Evolutionary conservation across 805 yeast genomes (phyloP).

Genomic region (Kluyveromyces nonfermentans): DNA sequence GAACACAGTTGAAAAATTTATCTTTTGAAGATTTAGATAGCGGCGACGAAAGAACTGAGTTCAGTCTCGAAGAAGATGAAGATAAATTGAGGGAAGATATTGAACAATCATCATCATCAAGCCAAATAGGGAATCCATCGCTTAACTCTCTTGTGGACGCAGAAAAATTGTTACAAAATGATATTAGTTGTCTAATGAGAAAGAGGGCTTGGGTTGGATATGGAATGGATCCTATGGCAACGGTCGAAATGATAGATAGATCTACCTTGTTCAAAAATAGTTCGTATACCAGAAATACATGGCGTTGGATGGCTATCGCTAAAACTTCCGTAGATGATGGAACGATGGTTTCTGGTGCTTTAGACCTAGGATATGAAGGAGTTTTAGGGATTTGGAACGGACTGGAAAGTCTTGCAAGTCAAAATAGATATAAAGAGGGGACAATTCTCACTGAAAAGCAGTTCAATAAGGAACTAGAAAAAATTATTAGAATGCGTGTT

Average conservation of each 20-base stretch:
- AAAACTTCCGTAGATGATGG: conserved; percentile 54
- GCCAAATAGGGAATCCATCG: conserved; percentile 10
- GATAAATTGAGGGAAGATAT: conserved; percentile 4
- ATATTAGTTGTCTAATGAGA: conserved; percentile 64
- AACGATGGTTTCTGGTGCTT: conserved; percentile 54
- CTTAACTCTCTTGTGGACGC: conserved; percentile 27
- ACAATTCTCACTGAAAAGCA: conserved; percentile 24
- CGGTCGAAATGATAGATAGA: conserved; percentile 49
- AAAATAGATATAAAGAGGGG: conserved; percentile 36
- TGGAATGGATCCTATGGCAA: conserved; percentile 55
- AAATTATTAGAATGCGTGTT: conserved; percentile 34
- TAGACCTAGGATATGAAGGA: conserved; percentile 83
- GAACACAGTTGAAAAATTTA: conserved; percentile 14
- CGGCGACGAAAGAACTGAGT: conserved; percentile 9
- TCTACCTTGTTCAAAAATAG: conserved; percentile 41
- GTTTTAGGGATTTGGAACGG: conserved; percentile 88
- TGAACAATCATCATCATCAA: conserved; percentile 10
- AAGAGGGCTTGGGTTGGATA: conserved; percentile 67
- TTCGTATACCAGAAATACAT: conserved; percentile 61
- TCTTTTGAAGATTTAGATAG: conserved; percentile 28
- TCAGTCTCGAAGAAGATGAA: conserved; percentile 2
- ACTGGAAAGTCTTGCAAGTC: conserved; percentile 40
- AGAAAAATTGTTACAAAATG: conserved; percentile 49
- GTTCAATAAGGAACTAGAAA: conserved; percentile 27
- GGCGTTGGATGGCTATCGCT: conserved; percentile 86